Evolutionary conservation across 2,329 filamentous ascomycete species (phyloP), one percentile per base, ranked within the genome.

Genomic region (Xylariomycetidae sp.): DNA sequence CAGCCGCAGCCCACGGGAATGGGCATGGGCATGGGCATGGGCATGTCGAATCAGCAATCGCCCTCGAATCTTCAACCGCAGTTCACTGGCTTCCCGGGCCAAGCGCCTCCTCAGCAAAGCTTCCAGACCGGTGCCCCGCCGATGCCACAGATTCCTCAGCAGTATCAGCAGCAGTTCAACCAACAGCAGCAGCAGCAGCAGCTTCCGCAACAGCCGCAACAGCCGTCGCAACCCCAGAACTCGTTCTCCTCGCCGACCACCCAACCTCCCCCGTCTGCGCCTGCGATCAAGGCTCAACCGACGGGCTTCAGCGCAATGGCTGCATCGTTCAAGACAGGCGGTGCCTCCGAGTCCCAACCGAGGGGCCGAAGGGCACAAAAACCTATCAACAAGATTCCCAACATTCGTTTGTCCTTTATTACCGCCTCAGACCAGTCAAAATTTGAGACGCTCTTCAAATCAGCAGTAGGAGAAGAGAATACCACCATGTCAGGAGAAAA

Each of bases 391-490:
- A 92, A 85, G 66, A 96, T 98, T 36, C 92, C 92, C 17, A 97
- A 85, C 57, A 94, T 97, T 46, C 77, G 92, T 31, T 67, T 98
- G 41, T 95, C 89, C 3, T 98, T 98, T 60, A 95, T 98, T 54
- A 96, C 90, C 3, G 89, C 87, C 16, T 80, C 84, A 53, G 92
- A 98, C 57, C 92, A 98, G 63, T 77, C 87, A 53, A 96, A 95
- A 65, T 98, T 98, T 51, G 92, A 98, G 68, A 92, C 92, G 37
- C 67, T 98, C 26, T 98, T 98, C 71, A 96, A 92, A 66, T 94
- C 89, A 35, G 90, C 92, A 11, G 88, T 90, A 22, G 88, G 88
- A 20, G 82, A 88, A 46, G 77, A 74, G 38, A 82, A 89, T 51
- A 85, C 83, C 49, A 90, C 89, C 34, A 79, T 98, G 70, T 88